A percentile compares a stretch with the other conserved stretches of the same genome.
Evolutionary conservation across 495 filamentous ascomycete species (phyloP).

Genomic region (Penicillium ochrochloron): DNA sequence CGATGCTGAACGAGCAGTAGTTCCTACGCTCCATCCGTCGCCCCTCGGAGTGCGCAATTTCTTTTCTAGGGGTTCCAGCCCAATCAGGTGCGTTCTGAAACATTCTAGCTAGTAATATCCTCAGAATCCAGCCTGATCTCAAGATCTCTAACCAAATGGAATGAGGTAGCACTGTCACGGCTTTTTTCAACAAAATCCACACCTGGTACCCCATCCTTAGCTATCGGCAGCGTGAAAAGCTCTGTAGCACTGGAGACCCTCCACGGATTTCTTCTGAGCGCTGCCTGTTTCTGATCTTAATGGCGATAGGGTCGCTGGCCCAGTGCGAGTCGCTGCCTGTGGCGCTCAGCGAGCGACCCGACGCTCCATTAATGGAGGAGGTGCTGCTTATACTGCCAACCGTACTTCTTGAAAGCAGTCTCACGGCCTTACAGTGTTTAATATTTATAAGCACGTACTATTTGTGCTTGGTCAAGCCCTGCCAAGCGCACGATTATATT

Average conservation of each 20-base stretch:
- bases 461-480: neutral
- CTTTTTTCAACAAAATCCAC: neutral
- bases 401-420: neutral
- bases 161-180: neutral
- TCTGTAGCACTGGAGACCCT: neutral
- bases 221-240: neutral
- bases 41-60: neutral
- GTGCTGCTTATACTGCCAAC: neutral
- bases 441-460: neutral
- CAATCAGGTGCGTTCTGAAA: neutral
- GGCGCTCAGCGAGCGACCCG: conserved; percentile 1
- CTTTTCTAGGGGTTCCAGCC: neutral
- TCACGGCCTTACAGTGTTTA: neutral
- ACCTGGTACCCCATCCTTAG: neutral
- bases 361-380: neutral
- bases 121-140: no score
- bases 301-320: neutral
- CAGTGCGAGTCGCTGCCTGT: neutral
- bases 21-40: neutral
- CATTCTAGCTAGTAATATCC: neutral
- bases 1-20: conserved; percentile 1
- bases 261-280: neutral
- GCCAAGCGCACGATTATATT: conserved; percentile 6
- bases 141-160: neutral
- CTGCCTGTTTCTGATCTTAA: neutral